A percentile compares a stretch with the other conserved stretches of the same genome.
phyloP scores from a whole-genome alignment of 2,329 filamentous ascomycete species.

The Sarocladium kiliense region DNA sequence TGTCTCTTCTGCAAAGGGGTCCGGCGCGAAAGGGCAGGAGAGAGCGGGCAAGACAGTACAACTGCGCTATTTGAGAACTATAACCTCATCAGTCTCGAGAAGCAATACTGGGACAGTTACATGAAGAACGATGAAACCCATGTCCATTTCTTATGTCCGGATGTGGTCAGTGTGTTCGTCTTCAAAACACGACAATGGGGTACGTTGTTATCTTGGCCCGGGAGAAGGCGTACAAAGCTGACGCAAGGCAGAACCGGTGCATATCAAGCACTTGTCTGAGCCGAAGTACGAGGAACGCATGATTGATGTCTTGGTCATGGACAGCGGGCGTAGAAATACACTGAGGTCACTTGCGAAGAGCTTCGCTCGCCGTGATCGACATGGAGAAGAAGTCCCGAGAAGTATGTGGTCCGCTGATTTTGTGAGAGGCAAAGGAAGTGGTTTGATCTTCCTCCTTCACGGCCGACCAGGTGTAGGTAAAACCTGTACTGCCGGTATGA shows the following conservation, averaged over 20 bases:
- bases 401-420: conserved; percentile 18
- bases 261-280: conserved; percentile 18
- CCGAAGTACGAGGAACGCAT: conserved; percentile 22
- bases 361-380: conserved; percentile 17
- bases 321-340: conserved; percentile 15
- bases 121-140: background rate
- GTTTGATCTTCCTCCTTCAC: conserved; percentile 19
- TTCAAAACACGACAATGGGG: background rate
- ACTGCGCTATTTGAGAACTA: background rate
- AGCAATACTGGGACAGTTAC: background rate
- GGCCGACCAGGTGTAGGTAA: conserved; percentile 20
- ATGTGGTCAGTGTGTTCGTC: background rate
- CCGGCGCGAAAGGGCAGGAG: background rate
- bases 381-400: conserved; percentile 11
- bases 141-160: background rate
- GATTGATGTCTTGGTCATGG: conserved; percentile 26
- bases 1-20: background rate
- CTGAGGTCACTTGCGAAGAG: conserved; percentile 24
- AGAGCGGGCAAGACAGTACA: background rate
- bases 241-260: conserved; percentile 19
- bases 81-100: background rate
- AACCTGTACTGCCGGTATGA: conserved; percentile 24
- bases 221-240: conserved; percentile 1
- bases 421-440: conserved; percentile 19
- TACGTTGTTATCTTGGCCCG: background rate